Evolutionary conservation across 139 green algal genomes (phyloP).

Genomic region (Trebouxia sp.): DNA sequence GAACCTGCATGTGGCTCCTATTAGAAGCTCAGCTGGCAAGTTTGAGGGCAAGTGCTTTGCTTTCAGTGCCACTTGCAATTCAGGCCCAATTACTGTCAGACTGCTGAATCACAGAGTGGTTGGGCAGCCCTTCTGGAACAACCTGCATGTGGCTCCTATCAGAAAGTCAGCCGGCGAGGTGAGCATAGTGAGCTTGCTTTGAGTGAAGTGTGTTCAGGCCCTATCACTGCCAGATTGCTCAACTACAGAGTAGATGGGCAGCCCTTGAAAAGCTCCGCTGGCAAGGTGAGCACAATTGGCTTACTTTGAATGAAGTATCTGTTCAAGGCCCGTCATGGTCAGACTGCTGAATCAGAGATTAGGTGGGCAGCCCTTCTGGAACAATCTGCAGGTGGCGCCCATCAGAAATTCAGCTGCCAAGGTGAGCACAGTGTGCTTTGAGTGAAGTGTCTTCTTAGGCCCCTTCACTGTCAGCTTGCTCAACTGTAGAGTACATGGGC

Average conservation of each 20-base stretch:
- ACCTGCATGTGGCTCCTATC: constrained; percentile 63
- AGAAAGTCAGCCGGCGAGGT: constrained; percentile 45
- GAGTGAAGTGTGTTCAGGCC: not conserved
- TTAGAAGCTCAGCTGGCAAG: constrained; percentile 50
- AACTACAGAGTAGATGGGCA: not conserved
- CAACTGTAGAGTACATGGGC: constrained; percentile 64
- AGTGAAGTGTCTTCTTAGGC: not conserved
- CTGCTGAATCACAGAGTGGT: constrained; percentile 68
- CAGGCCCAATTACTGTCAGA: constrained; percentile 39
- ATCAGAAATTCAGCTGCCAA: constrained; percentile 49
- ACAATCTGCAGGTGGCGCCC: constrained; percentile 61
- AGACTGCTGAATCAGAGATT: constrained; percentile 65
- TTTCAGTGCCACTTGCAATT: not conserved
- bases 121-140: constrained; percentile 66
- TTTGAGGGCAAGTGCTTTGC: not conserved
- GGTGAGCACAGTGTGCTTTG: not conserved
- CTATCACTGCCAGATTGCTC: not conserved
- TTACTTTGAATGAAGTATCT: too few species aligned
- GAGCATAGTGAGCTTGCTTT: not conserved
- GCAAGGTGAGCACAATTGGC: too few species aligned
- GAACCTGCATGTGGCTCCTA: constrained; percentile 64
- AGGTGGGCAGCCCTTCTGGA: constrained; percentile 60
- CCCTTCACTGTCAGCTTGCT: constrained; percentile 53
- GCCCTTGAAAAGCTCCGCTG: not conserved
- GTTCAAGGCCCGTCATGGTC: constrained; percentile 40